These are phyloP conservation scores for Hyparrhenia diplandra DNA, from an alignment of 176 grass and related monocot genomes.

Conservation along the genomic window DNA sequence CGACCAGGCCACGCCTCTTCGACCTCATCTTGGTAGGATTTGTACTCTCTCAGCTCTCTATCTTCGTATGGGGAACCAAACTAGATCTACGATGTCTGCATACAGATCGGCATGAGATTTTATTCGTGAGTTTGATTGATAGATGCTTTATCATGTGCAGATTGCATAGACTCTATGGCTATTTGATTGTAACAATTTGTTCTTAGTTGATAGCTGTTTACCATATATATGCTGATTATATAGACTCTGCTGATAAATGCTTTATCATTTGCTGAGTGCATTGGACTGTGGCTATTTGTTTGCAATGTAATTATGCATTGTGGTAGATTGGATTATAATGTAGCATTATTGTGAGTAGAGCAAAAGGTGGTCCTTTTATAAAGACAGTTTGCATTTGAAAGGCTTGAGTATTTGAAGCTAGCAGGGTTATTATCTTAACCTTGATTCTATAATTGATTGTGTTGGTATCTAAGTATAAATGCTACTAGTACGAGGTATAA, in stretches of 20 bases:
- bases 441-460: neutral
- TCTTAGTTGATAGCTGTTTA: neutral
- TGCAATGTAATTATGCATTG: neutral
- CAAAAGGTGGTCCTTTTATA: neutral
- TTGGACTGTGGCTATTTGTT: no score
- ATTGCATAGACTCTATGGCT: neutral
- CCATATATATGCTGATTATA: neutral
- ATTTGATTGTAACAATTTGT: neutral
- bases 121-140: neutral
- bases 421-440: no score
- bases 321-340: neutral
- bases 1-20: slow-evolving; percentile 61
- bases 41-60: no score
- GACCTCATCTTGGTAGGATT: slow-evolving; percentile 42
- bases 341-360: neutral
- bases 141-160: neutral
- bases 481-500: no score
- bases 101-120: slow-evolving; percentile 12
- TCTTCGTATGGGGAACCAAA: neutral
- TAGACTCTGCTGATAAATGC: neutral
- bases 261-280: neutral
- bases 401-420: neutral
- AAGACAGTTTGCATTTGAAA: neutral
- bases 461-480: neutral
- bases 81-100: slow-evolving; percentile 4